Conservation (phyloP, 1,139 yeast genomes). For the Saccharomyces hybrid region DNA sequence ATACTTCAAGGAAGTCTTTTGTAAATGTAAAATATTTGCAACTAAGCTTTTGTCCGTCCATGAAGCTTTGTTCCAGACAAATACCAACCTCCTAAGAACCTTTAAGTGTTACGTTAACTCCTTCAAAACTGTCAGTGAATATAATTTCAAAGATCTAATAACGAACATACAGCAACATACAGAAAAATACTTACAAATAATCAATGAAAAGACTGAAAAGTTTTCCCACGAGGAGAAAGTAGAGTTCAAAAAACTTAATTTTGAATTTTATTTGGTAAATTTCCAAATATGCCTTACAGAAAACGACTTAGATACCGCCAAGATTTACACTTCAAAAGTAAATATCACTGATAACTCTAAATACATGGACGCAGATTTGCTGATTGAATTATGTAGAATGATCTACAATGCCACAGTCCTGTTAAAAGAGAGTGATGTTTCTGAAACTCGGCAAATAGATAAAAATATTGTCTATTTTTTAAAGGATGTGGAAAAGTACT, state of each 20-base stretch:
- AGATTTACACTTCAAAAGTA: constrained; percentile 14
- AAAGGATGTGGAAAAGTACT: constrained; percentile 4
- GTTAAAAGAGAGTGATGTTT: background rate
- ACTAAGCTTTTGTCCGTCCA: constrained; percentile 18
- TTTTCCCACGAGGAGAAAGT: background rate
- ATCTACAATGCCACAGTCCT: constrained; percentile 15
- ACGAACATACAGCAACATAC: constrained; percentile 9
- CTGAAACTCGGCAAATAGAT: background rate
- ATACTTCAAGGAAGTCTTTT: constrained; percentile 3
- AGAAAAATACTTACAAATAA: constrained; percentile 9
- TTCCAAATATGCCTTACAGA: constrained; percentile 15
- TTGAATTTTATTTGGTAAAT: constrained; percentile 16
- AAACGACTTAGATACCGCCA: constrained; percentile 20
- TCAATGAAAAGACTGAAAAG: constrained; percentile 5
- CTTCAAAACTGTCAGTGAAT: constrained; percentile 13
- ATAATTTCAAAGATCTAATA: constrained; percentile 4
- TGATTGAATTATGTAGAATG: constrained; percentile 21
- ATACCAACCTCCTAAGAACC: constrained; percentile 10
- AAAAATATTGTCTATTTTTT: constrained; percentile 8
- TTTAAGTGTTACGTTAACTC: constrained; percentile 16
- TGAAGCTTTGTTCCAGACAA: constrained; percentile 12
- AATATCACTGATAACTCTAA: constrained; percentile 8
- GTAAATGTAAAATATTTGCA: constrained; percentile 17
- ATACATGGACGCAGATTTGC: constrained; percentile 9
- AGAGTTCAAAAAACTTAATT: constrained; percentile 11